Conservation (phyloP, 495 filamentous ascomycete genomes). For the Rusavskia elegans region DNA sequence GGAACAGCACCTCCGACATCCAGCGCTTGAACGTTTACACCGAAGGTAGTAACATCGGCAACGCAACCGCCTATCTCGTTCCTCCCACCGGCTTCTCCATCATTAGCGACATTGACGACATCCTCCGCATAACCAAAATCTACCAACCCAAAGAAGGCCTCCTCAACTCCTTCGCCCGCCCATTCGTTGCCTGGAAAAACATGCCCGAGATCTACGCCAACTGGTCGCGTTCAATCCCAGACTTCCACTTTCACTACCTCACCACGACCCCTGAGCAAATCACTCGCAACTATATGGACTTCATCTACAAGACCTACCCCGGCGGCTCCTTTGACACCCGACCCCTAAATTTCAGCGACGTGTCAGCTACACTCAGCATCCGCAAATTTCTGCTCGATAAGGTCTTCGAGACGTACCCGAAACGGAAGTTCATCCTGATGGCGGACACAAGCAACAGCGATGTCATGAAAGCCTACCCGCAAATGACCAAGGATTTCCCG, state of each 20-base stretch:
- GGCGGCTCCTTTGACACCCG: constrained; percentile 60
- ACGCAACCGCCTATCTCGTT: constrained; percentile 62
- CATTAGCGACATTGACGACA: constrained; percentile 65
- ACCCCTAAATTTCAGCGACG: constrained; percentile 64
- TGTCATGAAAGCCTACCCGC: constrained; percentile 59
- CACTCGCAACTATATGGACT: constrained; percentile 65
- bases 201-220: constrained; percentile 64
- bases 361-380: constrained; percentile 51
- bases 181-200: constrained; percentile 57
- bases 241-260: constrained; percentile 69
- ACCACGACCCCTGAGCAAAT: constrained; percentile 71
- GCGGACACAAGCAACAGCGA: constrained; percentile 68
- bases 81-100: constrained; percentile 50
- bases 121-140: constrained; percentile 70
- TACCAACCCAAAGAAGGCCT: constrained; percentile 57
- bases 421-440: constrained; percentile 58
- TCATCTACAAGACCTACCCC: constrained; percentile 58
- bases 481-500: constrained; percentile 45
- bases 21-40: constrained; percentile 53
- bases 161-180: constrained; percentile 58
- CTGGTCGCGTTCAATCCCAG: constrained; percentile 40
- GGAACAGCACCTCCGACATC: constrained; percentile 43
- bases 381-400: constrained; percentile 50
- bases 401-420: constrained; percentile 59
- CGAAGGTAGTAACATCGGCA: constrained; percentile 45